Evolutionary conservation across 2,329 filamentous ascomycete genomes (phyloP).

Genomic region (Amesomyces nigricolor): DNA sequence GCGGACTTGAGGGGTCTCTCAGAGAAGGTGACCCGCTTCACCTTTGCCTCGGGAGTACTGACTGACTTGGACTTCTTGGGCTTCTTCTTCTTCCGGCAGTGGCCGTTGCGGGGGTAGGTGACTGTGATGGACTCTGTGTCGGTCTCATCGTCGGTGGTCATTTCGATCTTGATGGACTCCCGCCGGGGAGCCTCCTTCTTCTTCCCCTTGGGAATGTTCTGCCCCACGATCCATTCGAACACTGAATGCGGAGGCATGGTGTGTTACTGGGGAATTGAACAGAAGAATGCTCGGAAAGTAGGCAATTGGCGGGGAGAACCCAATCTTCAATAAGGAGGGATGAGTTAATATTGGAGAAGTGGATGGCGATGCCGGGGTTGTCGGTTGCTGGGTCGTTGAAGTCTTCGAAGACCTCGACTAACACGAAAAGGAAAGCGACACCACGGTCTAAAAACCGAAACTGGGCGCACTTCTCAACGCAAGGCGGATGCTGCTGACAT

Average conservation of each 20-base stretch:
- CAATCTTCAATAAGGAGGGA: no score
- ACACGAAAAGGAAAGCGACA: neutral
- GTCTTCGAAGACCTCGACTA: neutral
- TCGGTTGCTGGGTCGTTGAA: neutral
- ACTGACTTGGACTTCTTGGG: neutral
- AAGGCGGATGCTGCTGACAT: neutral
- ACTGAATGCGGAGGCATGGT: slow-evolving; percentile 37
- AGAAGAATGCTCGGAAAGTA: neutral
- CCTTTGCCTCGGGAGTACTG: slow-evolving; percentile 1
- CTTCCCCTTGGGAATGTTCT: slow-evolving; percentile 29
- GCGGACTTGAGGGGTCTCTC: slow-evolving; percentile 33
- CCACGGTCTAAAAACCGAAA: neutral
- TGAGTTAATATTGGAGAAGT: no score
- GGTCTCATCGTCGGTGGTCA: slow-evolving; percentile 49
- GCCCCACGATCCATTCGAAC: slow-evolving; percentile 37
- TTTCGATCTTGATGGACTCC: slow-evolving; percentile 33
- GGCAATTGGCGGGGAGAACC: neutral
- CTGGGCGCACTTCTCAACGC: neutral
- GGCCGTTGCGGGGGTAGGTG: slow-evolving; percentile 41
- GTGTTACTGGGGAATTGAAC: neutral
- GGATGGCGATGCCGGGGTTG: neutral
- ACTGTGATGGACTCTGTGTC: slow-evolving; percentile 44
- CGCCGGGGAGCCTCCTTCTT: slow-evolving; percentile 20
- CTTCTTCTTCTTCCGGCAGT: slow-evolving; percentile 9
- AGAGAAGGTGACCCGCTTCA: slow-evolving; percentile 43